phyloP scores from a whole-genome alignment of 2,329 filamentous ascomycete species.

The Neofusicoccum sp. region DNA sequence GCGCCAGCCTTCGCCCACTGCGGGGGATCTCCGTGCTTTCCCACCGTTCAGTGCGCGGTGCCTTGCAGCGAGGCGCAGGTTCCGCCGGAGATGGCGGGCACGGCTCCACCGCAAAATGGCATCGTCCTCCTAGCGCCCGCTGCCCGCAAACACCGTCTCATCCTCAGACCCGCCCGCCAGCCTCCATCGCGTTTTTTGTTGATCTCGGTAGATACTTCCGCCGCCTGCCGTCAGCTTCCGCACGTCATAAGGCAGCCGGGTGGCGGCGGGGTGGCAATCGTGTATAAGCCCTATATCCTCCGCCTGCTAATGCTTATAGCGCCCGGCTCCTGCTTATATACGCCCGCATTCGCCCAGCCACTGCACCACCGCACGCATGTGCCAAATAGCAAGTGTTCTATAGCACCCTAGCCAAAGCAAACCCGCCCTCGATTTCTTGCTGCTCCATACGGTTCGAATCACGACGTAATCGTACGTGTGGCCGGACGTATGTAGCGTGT shows the following conservation, averaged over 20 bases:
- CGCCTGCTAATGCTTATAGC: neutral
- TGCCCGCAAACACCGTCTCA: neutral
- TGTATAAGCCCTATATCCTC: neutral
- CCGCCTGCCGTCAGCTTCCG: neutral
- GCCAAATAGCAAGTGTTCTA: no score
- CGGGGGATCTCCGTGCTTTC: constrained; percentile 3
- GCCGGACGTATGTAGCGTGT: no score
- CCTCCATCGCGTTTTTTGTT: neutral
- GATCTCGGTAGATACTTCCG: neutral
- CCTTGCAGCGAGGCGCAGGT: neutral
- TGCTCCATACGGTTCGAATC: no score
- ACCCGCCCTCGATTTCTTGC: no score
- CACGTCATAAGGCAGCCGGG: neutral
- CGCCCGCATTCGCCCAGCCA: no score
- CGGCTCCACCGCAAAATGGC: neutral
- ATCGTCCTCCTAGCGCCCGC: neutral
- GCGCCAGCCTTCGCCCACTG: no score
- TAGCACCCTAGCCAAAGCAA: no score
- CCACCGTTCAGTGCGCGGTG: neutral
- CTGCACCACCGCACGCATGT: neutral
- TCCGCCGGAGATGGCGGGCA: neutral
- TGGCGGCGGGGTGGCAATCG: neutral
- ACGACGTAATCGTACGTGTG: no score
- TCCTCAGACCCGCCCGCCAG: neutral
- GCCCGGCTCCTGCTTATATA: no score